Base-by-base conservation (phyloP, 805 yeast genomes). In the Pichia scutulata region DNA sequence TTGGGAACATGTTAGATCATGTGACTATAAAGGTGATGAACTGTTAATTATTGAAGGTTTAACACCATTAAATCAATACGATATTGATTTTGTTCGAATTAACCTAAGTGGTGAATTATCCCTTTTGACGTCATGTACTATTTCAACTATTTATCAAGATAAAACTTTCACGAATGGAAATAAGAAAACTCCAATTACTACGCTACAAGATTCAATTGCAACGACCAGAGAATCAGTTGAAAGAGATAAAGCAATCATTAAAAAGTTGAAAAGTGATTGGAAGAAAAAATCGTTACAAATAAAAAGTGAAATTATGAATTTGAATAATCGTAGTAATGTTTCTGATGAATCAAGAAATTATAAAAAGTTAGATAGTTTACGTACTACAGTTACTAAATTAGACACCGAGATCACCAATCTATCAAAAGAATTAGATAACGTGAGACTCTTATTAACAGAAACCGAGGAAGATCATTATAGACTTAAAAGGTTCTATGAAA, bases 1-100 rank as follows among this genome's bases (percentile, higher is more conserved):
- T 14, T 84, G 89, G 89, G 76, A 81, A 24, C 87, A 82, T 59
- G 79, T 80, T 1, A 72, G 81, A 0, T 71, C 77, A 39, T 80
- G 80, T 44, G 69, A 71, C 16, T 61, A 70, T 18, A 68, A 68
- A 22, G 73, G 74, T 30, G 76, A 76, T 43, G 78, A 76, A 48
- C 67, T 75, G 47, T 72, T 81, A n/a, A 73, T 81, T 1, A 79
- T 84, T 18, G 76, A 80, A 56, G 89, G 89, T 0, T 66, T 84
- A 39, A 78, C 82, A 28, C 86, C 88, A 1, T 61, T 74, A 19
- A 77, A 84, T 12, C 83, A 81, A 53, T 84, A 83, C 54, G 84
- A 80, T 54, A 72, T 84, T 46, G 79, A 76, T 44, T 63, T 77
- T 39, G 59, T 69, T 42, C 68, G 68, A 53, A 65, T 69, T 4